Evolutionary conservation across 2,329 filamentous ascomycete species (phyloP), one percentile per base, ranked within the genome.

Genomic region (Chrysoporthe austroafricana): DNA sequence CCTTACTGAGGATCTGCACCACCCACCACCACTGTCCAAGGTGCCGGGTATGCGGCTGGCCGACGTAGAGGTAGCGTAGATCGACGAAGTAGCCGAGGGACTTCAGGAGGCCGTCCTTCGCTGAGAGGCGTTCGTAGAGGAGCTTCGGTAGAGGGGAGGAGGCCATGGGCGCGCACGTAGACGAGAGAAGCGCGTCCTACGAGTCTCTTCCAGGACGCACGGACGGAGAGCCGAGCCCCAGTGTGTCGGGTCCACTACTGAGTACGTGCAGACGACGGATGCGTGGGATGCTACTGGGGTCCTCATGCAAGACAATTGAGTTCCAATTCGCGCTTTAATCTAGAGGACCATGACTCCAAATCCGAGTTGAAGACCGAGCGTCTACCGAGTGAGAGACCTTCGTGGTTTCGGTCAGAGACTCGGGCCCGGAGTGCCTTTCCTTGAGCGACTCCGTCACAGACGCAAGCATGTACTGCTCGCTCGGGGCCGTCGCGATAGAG

Each of bases 391-490:
- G 32, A 8, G 54, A 57, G 2, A 36, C 39, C 54, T 18, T 39
- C 2, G 42, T 46, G n/a, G 42, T 42, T 9, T 46, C 43, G 36
- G 14, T 4, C 8, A 34, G 13, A 18, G 59, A 34, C 1, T 44
- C 59, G 14, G 11, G 21, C n/a, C n/a, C 32, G 16, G n/a, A 46
- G 42, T 44, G 42, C 32, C 59, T 26, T 32, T 26, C 59, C 2
- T 18, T 18, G 13, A 44, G 26, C 21, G 59, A 61, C 7, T 36
- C 59, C 21, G 13, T 4, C 42, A 61, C 43, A 11, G 59, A 61
- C 4, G 18, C 59, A 6, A 61, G 59, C 39, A 61, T 48, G 43
- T 46, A 61, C 21, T 61, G 59, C 36, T 61, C 59, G 26, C 59
- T 61, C 6, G 42, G 59, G 13, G 42, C 59, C 21, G 59, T 61